Evolutionary conservation across 2,329 filamentous ascomycete genomes (phyloP).

Genomic region (Monilinia laxa): DNA sequence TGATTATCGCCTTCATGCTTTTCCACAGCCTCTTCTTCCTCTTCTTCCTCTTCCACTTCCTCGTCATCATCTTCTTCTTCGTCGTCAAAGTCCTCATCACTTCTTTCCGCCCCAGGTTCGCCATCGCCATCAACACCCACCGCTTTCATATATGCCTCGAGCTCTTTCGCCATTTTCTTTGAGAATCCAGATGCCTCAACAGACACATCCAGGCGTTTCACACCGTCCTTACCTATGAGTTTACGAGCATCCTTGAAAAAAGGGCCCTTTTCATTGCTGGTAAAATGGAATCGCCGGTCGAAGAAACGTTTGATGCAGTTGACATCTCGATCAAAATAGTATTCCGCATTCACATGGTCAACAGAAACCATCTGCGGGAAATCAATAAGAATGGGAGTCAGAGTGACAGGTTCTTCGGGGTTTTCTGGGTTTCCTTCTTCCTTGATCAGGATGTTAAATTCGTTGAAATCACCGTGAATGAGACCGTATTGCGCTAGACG

Average conservation of each 20-base stretch:
- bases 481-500: slow-evolving; percentile 80
- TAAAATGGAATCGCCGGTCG: slow-evolving; percentile 82
- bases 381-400: slow-evolving; percentile 87
- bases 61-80: slow-evolving; percentile 40
- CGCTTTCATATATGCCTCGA: slow-evolving; percentile 85
- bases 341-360: slow-evolving; percentile 88
- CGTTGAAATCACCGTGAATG: slow-evolving; percentile 98
- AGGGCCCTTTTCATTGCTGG: slow-evolving; percentile 76
- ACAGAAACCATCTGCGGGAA: slow-evolving; percentile 98
- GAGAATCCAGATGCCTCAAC: slow-evolving; percentile 94
- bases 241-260: slow-evolving; percentile 84
- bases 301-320: slow-evolving; percentile 96
- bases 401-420: slow-evolving; percentile 48
- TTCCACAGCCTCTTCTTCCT: slow-evolving; percentile 33
- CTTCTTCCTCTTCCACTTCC: slow-evolving; percentile 39
- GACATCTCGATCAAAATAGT: slow-evolving; percentile 97
- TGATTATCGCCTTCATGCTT: background rate
- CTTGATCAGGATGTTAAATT: slow-evolving; percentile 96
- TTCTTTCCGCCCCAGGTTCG: slow-evolving; percentile 36
- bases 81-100: slow-evolving; percentile 44
- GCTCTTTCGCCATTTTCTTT: slow-evolving; percentile 92
- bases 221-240: slow-evolving; percentile 62
- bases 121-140: slow-evolving; percentile 55
- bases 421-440: slow-evolving; percentile 54
- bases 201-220: slow-evolving; percentile 75